Conservation (phyloP, 176 grass and related monocot genomes). For the Tillandsia leiboldiana region DNA sequence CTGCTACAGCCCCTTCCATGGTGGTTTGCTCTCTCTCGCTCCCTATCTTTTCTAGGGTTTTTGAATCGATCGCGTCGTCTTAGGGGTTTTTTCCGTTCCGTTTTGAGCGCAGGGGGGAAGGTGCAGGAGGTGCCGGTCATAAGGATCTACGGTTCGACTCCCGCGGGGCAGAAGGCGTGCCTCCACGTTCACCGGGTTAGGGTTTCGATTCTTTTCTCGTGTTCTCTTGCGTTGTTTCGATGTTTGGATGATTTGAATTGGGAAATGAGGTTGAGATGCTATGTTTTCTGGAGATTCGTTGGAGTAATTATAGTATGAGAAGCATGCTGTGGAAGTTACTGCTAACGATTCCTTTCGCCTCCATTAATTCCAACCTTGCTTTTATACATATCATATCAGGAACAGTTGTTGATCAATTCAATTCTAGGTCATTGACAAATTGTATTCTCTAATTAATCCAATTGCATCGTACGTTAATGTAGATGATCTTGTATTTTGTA, state of each 20-base stretch:
- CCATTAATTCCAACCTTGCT: too few species aligned
- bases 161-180: constrained; percentile 80
- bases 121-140: constrained; percentile 68
- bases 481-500: too few species aligned
- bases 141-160: constrained; percentile 90
- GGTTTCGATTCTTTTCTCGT: constrained; percentile 5
- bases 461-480: too few species aligned
- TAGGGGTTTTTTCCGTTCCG: background rate
- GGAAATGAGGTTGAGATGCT: constrained; percentile 17
- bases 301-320: too few species aligned
- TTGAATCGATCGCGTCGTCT: background rate
- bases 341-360: too few species aligned
- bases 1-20: constrained; percentile 64
- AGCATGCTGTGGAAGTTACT: too few species aligned
- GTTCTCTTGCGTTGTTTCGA: background rate
- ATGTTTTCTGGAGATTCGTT: too few species aligned
- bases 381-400: too few species aligned
- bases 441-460: too few species aligned
- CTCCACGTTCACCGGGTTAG: constrained; percentile 79
- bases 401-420: too few species aligned
- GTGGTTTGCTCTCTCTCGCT: constrained; percentile 20
- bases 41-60: background rate
- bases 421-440: too few species aligned
- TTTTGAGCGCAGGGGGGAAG: constrained; percentile 34
- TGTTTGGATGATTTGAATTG: constrained; percentile 9